Percentiles rank a stretch among this genome's conserved stretches.
These are phyloP conservation scores for Malbranchea cinnamomea DNA, from an alignment of 2,329 filamentous ascomycete genomes.

Conservation along the genomic window DNA sequence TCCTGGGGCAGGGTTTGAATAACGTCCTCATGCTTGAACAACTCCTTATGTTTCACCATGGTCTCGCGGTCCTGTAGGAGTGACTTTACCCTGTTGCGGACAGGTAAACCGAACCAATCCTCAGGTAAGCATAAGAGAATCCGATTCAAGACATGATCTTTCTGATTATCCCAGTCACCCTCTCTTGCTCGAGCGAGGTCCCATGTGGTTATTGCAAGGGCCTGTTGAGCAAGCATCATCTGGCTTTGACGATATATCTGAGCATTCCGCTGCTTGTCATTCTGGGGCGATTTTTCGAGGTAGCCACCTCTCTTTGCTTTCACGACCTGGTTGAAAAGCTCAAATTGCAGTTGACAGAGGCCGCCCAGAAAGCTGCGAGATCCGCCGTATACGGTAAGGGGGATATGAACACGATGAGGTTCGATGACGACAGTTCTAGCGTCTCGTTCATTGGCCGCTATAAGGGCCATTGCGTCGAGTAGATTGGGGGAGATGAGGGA, in stretches of 20 bases:
- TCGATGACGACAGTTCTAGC: slow-evolving; percentile 20
- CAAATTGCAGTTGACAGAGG: slow-evolving; percentile 26
- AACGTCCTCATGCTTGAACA: slow-evolving; percentile 20
- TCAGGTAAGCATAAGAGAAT: slow-evolving; percentile 19
- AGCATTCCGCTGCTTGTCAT: slow-evolving; percentile 26
- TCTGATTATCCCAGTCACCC: slow-evolving; percentile 16
- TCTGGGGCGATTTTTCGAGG: slow-evolving; percentile 16
- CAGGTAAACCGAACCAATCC: slow-evolving; percentile 15
- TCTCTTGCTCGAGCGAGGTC: slow-evolving; percentile 21
- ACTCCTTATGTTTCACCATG: slow-evolving; percentile 21
- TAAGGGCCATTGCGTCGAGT: slow-evolving; percentile 26
- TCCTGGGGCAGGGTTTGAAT: slow-evolving; percentile 16
- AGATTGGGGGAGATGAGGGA: slow-evolving; percentile 29
- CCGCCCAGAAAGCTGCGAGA: slow-evolving; percentile 25
- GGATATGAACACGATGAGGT: slow-evolving; percentile 18
- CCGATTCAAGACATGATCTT: slow-evolving; percentile 16
- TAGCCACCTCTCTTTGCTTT: slow-evolving; percentile 19
- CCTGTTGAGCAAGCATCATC: slow-evolving; percentile 24
- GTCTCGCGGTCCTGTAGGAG: slow-evolving; percentile 20
- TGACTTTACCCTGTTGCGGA: slow-evolving; percentile 12
- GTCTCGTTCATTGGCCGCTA: slow-evolving; percentile 29
- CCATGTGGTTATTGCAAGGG: slow-evolving; percentile 26
- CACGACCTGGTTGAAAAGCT: slow-evolving; percentile 25
- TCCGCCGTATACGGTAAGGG: slow-evolving; percentile 17
- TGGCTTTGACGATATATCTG: slow-evolving; percentile 29